Evolutionary conservation across 768 basidiomycete species (phyloP).

Genomic region (Tylopilus intermedius): DNA sequence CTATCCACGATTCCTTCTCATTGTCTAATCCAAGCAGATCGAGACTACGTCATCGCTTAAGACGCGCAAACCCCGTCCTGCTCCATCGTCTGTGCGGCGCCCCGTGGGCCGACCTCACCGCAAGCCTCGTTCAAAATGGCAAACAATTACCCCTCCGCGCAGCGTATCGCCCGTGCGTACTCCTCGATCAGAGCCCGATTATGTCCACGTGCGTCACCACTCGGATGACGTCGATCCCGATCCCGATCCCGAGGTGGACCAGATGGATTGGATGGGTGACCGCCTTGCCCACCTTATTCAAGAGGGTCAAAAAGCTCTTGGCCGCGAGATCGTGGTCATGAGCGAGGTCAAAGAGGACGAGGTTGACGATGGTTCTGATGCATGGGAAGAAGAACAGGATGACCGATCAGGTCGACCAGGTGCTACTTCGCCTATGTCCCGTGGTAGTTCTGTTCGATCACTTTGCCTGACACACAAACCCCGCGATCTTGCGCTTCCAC

Average conservation of each 20-base stretch:
- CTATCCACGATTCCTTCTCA: conserved; percentile 12
- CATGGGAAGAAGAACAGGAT: conserved; percentile 67
- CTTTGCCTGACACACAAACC: conserved; percentile 21
- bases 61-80: conserved; percentile 34
- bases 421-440: conserved; percentile 22
- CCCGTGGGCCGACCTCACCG: conserved; percentile 34
- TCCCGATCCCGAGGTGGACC: conserved; percentile 34
- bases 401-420: not conserved
- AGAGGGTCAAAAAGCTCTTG: conserved; percentile 74
- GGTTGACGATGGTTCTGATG: conserved; percentile 68
- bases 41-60: conserved; percentile 37
- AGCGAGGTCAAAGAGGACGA: conserved; percentile 71
- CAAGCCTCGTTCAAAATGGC: conserved; percentile 27
- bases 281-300: conserved; percentile 66
- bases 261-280: conserved; percentile 85
- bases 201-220: conserved; percentile 24
- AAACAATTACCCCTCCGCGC: conserved; percentile 25
- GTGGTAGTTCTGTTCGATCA: conserved; percentile 25
- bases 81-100: conserved; percentile 31
- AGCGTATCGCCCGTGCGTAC: conserved; percentile 25
- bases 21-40: conserved; percentile 25
- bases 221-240: conserved; percentile 35
- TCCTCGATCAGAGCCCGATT: conserved; percentile 41
- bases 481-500: conserved; percentile 23
- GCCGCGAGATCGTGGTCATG: conserved; percentile 73